These are phyloP conservation scores for Pleurotus tuoliensis DNA, from an alignment of 768 basidiomycete species.

Conservation along the genomic window DNA sequence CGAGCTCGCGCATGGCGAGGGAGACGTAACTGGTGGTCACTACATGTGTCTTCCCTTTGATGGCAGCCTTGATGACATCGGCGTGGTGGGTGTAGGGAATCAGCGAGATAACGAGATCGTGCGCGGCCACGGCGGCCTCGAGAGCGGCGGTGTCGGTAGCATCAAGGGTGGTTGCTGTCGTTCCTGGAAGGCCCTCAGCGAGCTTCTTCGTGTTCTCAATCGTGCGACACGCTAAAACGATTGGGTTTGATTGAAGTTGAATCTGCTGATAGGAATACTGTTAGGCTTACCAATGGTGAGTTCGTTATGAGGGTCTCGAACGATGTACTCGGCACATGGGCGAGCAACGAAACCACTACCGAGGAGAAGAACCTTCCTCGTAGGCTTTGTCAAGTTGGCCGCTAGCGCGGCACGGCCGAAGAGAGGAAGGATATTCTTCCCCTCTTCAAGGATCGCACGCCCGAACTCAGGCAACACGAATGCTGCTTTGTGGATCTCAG, in stretches of 20 bases:
- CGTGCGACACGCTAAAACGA: conserved; percentile 75
- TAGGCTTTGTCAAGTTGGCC: conserved; percentile 36
- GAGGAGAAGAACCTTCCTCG: conserved; percentile 77
- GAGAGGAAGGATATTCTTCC: conserved; percentile 64
- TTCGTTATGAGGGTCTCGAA: conserved; percentile 72
- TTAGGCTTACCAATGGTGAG: conserved; percentile 75
- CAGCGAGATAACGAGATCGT: conserved; percentile 93
- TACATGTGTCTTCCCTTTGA: conserved; percentile 85
- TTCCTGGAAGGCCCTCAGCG: conserved; percentile 60
- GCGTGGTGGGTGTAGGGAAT: conserved; percentile 94
- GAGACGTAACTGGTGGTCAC: conserved; percentile 97
- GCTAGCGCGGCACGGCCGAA: conserved; percentile 64
- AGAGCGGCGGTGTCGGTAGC: conserved; percentile 68
- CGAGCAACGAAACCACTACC: conserved; percentile 95
- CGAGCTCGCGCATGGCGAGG: conserved; percentile 84
- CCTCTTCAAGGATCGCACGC: conserved; percentile 68
- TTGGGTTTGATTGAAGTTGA: not conserved
- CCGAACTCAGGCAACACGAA: conserved; percentile 95
- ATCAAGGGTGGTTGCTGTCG: conserved; percentile 78
- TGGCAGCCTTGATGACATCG: conserved; percentile 86
- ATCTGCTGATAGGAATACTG: not conserved
- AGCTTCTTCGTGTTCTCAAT: conserved; percentile 72
- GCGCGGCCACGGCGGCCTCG: conserved; percentile 74
- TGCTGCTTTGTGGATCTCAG: conserved; percentile 71
- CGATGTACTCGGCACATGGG: conserved; percentile 94